phyloP scores from a whole-genome alignment of 2,329 filamentous ascomycete species.

The Penicillium expansum region DNA sequence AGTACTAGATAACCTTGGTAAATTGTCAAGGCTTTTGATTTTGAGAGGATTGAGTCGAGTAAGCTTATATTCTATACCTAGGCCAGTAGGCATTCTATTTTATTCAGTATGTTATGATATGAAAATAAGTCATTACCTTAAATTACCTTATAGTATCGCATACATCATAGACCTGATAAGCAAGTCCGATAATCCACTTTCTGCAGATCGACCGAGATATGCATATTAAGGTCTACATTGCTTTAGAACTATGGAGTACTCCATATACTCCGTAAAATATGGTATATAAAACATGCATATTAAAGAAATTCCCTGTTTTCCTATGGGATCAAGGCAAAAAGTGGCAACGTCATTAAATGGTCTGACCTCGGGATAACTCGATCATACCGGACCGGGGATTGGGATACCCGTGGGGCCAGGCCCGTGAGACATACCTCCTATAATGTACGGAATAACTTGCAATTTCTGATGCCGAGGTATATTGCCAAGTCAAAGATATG shows the following conservation, averaged over 20 bases:
- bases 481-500: background rate
- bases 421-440: background rate
- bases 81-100: background rate
- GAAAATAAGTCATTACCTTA: background rate
- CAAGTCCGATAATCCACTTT: conserved; percentile 2
- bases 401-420: background rate
- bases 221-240: background rate
- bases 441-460: background rate
- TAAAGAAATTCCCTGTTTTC: background rate
- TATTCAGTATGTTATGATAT: background rate
- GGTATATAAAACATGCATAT: background rate
- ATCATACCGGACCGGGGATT: background rate
- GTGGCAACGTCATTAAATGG: conserved; percentile 6
- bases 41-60: background rate
- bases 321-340: background rate
- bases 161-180: background rate
- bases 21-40: background rate
- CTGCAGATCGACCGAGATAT: conserved; percentile 1
- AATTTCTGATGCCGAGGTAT: background rate
- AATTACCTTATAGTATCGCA: background rate
- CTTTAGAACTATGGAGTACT: background rate
- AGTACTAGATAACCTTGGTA: background rate
- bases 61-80: background rate
- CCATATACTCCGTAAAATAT: background rate
- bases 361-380: background rate